Evolutionary conservation across 2,329 filamentous ascomycete species (phyloP), one percentile per base, ranked within the genome.

Genomic region (Grosmannia huntii): DNA sequence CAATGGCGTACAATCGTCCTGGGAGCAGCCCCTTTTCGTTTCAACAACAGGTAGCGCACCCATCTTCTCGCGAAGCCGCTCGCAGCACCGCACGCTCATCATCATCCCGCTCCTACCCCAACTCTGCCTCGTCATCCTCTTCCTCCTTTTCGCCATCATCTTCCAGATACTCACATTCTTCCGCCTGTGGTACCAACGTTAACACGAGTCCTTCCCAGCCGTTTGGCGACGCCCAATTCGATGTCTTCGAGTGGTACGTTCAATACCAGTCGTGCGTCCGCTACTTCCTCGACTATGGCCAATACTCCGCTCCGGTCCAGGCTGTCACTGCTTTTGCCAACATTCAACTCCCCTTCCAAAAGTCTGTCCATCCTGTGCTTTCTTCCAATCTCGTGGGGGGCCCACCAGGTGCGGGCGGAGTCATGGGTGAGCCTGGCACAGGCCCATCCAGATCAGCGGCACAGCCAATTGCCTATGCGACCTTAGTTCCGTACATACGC

Each of bases 231-330:
- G 67, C 69, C 56, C 72, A 77, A 53, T 85, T 91, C 71, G 87
- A 92, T 70, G 87, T 96, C 63, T 86, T 96, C 69, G 87, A 90
- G 61, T 97, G 94, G 94, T 88, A 95, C 69, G 88, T 89, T 11
- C 86, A 87, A 60, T 95, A 95, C 70, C 86, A 94, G 71, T 90
- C 84, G 63, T 99, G 94, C 72, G 84, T 92, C 64, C 83, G 83
- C 59, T 96, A 92, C 74, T 99, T 97, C 68, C 76, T 97, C 66
- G 89, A 96, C 66, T 85, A 92, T 67, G 90, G 90, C 7, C 92
- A 97, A 69, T 85, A 95, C 70, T 87, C 84, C 62, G 81, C 79
- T 21, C 82, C 86, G 11, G 89, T 96, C 16, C 91, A 96, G 72
- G 89, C 90, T 10, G 81, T 96, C 53, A 90, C 90, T 23, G 87